Percentiles rank a stretch among this genome's conserved stretches.
Conservation (phyloP, 345 rosid genomes). For the Iberis pinnata region DNA sequence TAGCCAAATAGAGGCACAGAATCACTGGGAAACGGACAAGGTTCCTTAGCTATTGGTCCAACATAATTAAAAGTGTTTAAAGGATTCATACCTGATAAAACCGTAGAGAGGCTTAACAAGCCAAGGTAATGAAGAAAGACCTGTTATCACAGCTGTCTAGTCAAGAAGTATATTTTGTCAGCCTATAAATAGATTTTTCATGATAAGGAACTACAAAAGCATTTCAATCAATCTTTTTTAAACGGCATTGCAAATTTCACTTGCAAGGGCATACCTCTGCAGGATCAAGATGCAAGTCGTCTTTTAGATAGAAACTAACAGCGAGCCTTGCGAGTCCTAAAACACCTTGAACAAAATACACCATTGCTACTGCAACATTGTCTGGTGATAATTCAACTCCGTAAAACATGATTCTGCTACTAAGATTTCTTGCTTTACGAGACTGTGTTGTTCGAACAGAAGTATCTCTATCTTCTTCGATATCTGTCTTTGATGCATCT, state of each 20-base stretch:
- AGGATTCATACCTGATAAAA: slow-evolving; percentile 62
- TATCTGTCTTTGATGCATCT: slow-evolving; percentile 38
- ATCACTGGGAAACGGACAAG: slow-evolving; percentile 49
- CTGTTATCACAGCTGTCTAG: slow-evolving; percentile 96
- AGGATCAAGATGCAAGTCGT: slow-evolving; percentile 94
- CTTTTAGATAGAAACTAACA: slow-evolving; percentile 86
- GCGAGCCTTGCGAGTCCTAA: slow-evolving; percentile 90
- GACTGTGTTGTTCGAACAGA: slow-evolving; percentile 22
- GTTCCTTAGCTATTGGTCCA: background rate
- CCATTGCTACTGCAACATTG: slow-evolving; percentile 91
- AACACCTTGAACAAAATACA: slow-evolving; percentile 98
- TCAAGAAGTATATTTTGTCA: slow-evolving; percentile 45
- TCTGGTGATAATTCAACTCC: slow-evolving; percentile 92
- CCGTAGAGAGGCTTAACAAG: slow-evolving; percentile 91
- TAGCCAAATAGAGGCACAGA: slow-evolving; percentile 89
- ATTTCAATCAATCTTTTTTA: too few relatives aligned
- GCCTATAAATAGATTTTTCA: slow-evolving; percentile 27
- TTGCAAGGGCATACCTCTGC: slow-evolving; percentile 65
- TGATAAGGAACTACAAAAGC: background rate
- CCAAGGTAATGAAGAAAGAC: slow-evolving; percentile 95
- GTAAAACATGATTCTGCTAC: slow-evolving; percentile 35
- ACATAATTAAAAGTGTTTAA: background rate
- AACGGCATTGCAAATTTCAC: too few relatives aligned
- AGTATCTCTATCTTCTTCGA: slow-evolving; percentile 40
- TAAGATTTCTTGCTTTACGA: slow-evolving; percentile 35